Evolutionary conservation across 2,329 filamentous ascomycete genomes (phyloP).

Genomic region (Coniochaeta ligniaria): DNA sequence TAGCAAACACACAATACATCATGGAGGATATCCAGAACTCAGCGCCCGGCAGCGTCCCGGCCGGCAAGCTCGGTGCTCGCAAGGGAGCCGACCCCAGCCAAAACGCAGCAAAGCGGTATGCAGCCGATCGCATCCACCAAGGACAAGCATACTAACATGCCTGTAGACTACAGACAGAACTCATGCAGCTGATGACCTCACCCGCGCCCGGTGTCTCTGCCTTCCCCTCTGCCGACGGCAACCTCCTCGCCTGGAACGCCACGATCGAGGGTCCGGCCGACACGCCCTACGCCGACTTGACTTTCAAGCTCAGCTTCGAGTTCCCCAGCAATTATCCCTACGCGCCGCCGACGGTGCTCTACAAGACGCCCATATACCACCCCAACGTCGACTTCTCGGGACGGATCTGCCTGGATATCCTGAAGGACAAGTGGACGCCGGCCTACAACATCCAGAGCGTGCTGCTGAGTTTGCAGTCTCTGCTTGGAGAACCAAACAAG

Average conservation of each 20-base stretch:
- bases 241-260: slow-evolving; percentile 86
- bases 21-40: slow-evolving; percentile 62
- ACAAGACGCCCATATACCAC: slow-evolving; percentile 98
- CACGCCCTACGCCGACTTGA: slow-evolving; percentile 83
- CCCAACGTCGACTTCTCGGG: slow-evolving; percentile 98
- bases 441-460: slow-evolving; percentile 96
- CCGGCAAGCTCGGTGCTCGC: slow-evolving; percentile 55
- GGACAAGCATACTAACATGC: neutral
- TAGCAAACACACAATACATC: slow-evolving; percentile 27
- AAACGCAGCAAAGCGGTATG: slow-evolving; percentile 72
- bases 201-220: slow-evolving; percentile 90
- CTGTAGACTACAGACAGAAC: slow-evolving; percentile 81
- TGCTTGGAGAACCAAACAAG: slow-evolving; percentile 98
- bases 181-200: slow-evolving; percentile 98
- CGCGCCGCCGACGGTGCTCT: slow-evolving; percentile 80
- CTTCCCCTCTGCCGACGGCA: slow-evolving; percentile 84
- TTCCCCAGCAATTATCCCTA: slow-evolving; percentile 95
- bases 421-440: slow-evolving; percentile 99
- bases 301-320: slow-evolving; percentile 84
- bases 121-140: neutral
- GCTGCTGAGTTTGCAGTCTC: slow-evolving; percentile 84
- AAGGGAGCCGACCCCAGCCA: slow-evolving; percentile 55
- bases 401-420: slow-evolving; percentile 92
- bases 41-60: slow-evolving; percentile 53
- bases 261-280: slow-evolving; percentile 88